Conservation (phyloP, 2,329 filamentous ascomycete genomes). For the Claviceps sp. region DNA sequence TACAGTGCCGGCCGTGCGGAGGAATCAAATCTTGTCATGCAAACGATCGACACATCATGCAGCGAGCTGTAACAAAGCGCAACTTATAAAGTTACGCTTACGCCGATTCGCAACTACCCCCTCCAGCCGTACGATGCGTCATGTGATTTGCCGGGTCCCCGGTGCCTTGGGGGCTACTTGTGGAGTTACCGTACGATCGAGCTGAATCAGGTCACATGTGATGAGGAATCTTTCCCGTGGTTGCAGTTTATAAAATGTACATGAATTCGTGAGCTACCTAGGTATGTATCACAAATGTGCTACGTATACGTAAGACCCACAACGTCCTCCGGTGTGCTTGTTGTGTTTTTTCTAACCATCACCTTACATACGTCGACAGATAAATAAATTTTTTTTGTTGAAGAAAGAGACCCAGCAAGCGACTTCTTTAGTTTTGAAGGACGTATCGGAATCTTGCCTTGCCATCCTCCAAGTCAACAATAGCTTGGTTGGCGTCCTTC, state of each 20-base stretch:
- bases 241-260: background rate
- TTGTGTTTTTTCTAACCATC: background rate
- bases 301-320: background rate
- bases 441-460: constrained; percentile 37
- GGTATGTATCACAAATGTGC: too few relatives aligned
- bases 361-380: background rate
- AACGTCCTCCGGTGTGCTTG: background rate
- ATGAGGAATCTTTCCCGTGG: background rate
- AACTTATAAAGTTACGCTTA: too few relatives aligned
- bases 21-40: too few relatives aligned
- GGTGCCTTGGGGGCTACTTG: background rate
- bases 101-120: background rate
- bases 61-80: too few relatives aligned
- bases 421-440: constrained; percentile 22
- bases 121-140: background rate
- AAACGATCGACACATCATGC: too few relatives aligned
- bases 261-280: background rate
- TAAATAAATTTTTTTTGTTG: background rate
- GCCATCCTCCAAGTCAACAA: constrained; percentile 43
- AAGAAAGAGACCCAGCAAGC: background rate
- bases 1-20: too few relatives aligned
- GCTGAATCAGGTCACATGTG: background rate
- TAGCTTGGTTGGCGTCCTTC: constrained; percentile 39
- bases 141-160: background rate
- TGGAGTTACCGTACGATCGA: background rate